Conservation (phyloP, 306 rosid species). For the Lathyrus aphaca region DNA sequence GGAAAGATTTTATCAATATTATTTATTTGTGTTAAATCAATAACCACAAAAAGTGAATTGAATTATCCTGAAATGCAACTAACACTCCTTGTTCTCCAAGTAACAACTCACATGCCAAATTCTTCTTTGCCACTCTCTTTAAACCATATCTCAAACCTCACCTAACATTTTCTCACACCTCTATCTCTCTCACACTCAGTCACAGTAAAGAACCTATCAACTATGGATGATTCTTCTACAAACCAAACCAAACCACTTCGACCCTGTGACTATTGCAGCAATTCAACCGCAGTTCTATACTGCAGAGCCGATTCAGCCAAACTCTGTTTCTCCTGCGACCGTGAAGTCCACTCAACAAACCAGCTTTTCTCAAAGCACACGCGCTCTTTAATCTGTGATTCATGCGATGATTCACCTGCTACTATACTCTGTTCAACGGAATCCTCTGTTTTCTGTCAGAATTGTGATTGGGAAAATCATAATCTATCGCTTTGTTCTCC, state of each 20-base stretch:
- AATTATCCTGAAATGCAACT: background rate
- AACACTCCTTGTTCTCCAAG: constrained; percentile 56
- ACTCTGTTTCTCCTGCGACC: constrained; percentile 82
- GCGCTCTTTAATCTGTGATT: constrained; percentile 73
- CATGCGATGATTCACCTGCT: constrained; percentile 69
- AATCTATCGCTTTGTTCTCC: constrained; percentile 42
- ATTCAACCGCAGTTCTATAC: constrained; percentile 63
- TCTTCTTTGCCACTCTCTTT: constrained; percentile 34
- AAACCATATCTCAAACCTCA: constrained; percentile 37
- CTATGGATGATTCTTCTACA: constrained; percentile 41
- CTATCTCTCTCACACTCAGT: background rate
- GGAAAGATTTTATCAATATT: no score
- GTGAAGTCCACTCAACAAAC: constrained; percentile 78
- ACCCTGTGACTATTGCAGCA: constrained; percentile 69
- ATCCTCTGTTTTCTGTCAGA: constrained; percentile 74
- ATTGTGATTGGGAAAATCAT: constrained; percentile 89
- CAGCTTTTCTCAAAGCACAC: constrained; percentile 86
- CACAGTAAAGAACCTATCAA: no score
- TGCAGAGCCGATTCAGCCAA: constrained; percentile 94
- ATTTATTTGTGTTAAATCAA: background rate
- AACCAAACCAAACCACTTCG: background rate
- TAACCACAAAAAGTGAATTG: background rate
- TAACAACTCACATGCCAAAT: constrained; percentile 38
- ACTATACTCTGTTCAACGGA: constrained; percentile 82
- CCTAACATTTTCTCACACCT: background rate